These are phyloP conservation scores for Mychonastes homosphaera DNA, from an alignment of 139 green algal genomes.

Conservation along the genomic window DNA sequence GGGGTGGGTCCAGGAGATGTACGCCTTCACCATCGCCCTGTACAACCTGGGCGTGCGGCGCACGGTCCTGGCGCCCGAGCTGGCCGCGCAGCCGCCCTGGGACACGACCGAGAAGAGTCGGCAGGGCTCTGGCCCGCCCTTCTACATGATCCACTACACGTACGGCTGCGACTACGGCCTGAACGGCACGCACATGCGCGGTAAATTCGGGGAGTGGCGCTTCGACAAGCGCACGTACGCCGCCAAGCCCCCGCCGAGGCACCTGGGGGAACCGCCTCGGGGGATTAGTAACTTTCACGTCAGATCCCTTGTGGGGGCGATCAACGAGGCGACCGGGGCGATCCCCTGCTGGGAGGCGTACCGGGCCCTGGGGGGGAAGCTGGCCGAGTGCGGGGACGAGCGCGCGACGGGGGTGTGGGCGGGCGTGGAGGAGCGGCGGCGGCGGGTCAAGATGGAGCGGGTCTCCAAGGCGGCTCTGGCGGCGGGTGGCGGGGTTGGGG, in stretches of 20 bases:
- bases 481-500: too few relatives aligned
- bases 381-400: conserved; percentile 1
- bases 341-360: conserved; percentile 74
- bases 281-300: conserved; percentile 76
- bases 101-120: conserved; percentile 61
- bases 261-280: conserved; percentile 47
- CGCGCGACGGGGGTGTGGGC: too few relatives aligned
- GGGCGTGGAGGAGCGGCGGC: too few relatives aligned
- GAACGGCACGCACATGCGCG: conserved; percentile 27
- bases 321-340: conserved; percentile 52
- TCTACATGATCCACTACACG: conserved; percentile 95
- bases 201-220: conserved; percentile 78
- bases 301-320: conserved; percentile 37
- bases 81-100: conserved; percentile 83
- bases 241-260: conserved; percentile 40
- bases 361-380: conserved; percentile 25
- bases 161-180: conserved; percentile 89
- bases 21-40: conserved; percentile 74
- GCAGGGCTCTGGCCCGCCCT: conserved; percentile 27
- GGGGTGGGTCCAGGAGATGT: conserved; percentile 93
- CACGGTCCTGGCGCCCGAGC: conserved; percentile 30
- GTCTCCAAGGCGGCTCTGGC: too few relatives aligned
- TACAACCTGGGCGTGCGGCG: conserved; percentile 26
- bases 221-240: conserved; percentile 92
- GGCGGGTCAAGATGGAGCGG: too few relatives aligned